Conservation (phyloP, 805 yeast species). For the Candida namnaoensis region DNA sequence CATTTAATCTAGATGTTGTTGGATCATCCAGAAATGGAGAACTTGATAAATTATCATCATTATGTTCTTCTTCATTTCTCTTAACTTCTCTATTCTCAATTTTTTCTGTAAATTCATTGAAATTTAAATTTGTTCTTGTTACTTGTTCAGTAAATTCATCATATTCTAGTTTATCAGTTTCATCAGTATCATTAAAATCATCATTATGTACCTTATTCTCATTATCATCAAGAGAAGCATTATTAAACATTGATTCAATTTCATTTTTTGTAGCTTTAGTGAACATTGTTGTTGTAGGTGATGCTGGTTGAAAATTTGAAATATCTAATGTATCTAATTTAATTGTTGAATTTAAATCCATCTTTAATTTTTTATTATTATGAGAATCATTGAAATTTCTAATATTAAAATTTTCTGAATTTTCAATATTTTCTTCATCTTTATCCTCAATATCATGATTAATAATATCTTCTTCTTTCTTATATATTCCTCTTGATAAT, state of each 20-base stretch:
- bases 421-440: neutral
- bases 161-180: constrained; percentile 1
- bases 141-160: constrained; percentile 28
- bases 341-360: constrained; percentile 13
- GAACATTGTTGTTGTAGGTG: constrained; percentile 75
- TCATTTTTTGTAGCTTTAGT: constrained; percentile 72
- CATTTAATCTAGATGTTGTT: neutral
- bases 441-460: neutral
- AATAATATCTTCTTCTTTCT: neutral
- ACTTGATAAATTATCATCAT: constrained; percentile 7
- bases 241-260: constrained; percentile 67
- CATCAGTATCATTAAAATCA: constrained; percentile 10
- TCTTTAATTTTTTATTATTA: neutral
- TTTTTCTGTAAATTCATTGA: constrained; percentile 27
- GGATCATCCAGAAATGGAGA: constrained; percentile 21
- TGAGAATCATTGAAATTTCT: neutral
- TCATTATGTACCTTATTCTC: constrained; percentile 4
- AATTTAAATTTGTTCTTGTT: constrained; percentile 18
- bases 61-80: constrained; percentile 7
- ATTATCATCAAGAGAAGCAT: constrained; percentile 25
- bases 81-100: neutral
- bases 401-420: too few species aligned
- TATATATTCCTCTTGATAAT: constrained; percentile 23
- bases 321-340: constrained; percentile 6
- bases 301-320: constrained; percentile 28